Evolutionary conservation across 163 green algal species (phyloP).

Genomic region (Trebouxiophyceae sp.): DNA sequence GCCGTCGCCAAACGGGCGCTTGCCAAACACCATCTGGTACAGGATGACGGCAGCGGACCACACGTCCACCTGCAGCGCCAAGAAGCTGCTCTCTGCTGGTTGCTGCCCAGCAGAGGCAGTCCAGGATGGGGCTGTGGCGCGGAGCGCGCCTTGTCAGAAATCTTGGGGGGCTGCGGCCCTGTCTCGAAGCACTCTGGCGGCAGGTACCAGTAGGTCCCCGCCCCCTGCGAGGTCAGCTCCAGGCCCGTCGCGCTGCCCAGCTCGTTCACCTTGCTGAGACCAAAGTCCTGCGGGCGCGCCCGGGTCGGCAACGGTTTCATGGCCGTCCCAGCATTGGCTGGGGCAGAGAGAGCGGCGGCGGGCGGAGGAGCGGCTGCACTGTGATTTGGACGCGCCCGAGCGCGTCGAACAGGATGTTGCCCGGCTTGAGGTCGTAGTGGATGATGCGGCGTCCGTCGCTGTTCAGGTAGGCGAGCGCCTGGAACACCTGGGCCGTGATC

Average conservation of each 20-base stretch:
- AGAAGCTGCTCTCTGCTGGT: not conserved
- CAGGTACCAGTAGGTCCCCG: conserved; percentile 97
- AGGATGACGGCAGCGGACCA: conserved; percentile 91
- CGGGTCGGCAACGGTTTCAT: too few relatives aligned
- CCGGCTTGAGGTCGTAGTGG: conserved; percentile 27
- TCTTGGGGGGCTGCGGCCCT: conserved; percentile 41
- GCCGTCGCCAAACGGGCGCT: conserved; percentile 72
- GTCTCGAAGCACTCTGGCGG: conserved; percentile 91
- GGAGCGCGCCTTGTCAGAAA: conserved; percentile 63
- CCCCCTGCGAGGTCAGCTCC: conserved; percentile 92
- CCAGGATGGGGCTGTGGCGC: not conserved
- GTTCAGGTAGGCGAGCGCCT: conserved; percentile 76
- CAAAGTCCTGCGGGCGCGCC: conserved; percentile 70
- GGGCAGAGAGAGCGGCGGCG: too few relatives aligned
- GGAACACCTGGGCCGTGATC: conserved; percentile 76
- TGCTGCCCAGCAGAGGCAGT: not conserved
- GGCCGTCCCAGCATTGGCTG: too few relatives aligned
- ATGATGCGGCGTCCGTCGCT: conserved; percentile 65
- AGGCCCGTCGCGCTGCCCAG: conserved; percentile 67
- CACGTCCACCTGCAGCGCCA: conserved; percentile 71
- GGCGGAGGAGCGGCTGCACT: conserved; percentile 20
- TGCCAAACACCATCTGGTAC: conserved; percentile 92
- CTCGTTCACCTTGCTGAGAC: conserved; percentile 72
- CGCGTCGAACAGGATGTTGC: conserved; percentile 92
- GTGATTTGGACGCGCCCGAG: conserved; percentile 87